Conservation (phyloP, 2,329 filamentous ascomycete genomes). For the Ophiostoma fasciatum region DNA sequence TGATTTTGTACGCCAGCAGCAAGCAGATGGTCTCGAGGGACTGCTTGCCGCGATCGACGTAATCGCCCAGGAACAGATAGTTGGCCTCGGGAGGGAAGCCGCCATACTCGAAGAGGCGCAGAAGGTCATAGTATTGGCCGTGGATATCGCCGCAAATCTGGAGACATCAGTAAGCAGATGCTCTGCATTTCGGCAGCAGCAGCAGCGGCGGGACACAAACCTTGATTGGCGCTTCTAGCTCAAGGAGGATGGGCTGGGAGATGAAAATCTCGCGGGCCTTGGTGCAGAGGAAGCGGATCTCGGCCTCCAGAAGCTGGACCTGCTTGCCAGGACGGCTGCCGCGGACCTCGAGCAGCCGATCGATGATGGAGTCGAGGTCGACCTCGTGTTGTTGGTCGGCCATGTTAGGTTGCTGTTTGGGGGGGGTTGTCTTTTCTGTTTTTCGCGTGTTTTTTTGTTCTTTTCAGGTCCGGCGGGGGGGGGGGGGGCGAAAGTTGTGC, state of each 20-base stretch:
- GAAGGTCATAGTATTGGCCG: conserved; percentile 95
- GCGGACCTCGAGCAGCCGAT: conserved; percentile 91
- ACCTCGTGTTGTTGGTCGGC: conserved; percentile 66
- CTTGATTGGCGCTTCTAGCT: conserved; percentile 98
- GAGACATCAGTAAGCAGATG: neutral
- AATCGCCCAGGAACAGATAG: conserved; percentile 98
- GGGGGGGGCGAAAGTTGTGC: neutral
- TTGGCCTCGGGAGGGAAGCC: conserved; percentile 97
- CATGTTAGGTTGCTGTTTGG: conserved; percentile 31
- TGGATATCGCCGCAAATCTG: conserved; percentile 99
- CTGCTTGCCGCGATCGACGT: conserved; percentile 98
- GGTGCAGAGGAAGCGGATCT: conserved; percentile 95
- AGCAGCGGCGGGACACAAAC: conserved; percentile 33
- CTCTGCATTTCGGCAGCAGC: neutral
- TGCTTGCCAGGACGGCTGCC: conserved; percentile 97
- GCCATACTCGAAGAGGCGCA: conserved; percentile 95
- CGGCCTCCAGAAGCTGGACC: conserved; percentile 88
- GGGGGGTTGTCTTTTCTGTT: conserved; percentile 1
- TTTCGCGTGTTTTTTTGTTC: conserved; percentile 2
- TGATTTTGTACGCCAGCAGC: conserved; percentile 97
- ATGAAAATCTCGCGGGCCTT: conserved; percentile 99
- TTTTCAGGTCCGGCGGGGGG: too few species aligned
- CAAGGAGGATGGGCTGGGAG: conserved; percentile 92
- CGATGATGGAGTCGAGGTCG: conserved; percentile 98
- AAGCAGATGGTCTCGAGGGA: conserved; percentile 97